phyloP scores from a whole-genome alignment of 2,329 filamentous ascomycete species.

The Diplodia mutila region DNA sequence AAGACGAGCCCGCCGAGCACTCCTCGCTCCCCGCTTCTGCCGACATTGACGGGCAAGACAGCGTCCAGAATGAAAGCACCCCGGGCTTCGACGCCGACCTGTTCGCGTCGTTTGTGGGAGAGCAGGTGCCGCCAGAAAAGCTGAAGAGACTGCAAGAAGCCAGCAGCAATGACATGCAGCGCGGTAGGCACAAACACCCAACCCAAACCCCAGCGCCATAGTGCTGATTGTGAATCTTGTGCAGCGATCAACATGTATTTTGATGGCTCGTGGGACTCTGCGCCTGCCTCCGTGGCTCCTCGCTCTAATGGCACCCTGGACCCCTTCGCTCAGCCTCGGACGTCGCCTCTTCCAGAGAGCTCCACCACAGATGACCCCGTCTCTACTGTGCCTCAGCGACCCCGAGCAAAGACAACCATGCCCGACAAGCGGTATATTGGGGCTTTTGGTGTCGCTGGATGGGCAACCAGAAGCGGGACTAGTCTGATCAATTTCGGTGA shows the following conservation, averaged over 20 bases:
- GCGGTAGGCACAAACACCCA: slow-evolving; percentile 37
- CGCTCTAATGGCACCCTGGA: slow-evolving; percentile 2
- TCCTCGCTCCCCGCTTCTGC: slow-evolving; percentile 32
- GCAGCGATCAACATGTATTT: slow-evolving; percentile 66
- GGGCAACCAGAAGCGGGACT: slow-evolving; percentile 83
- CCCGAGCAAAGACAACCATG: slow-evolving; percentile 42
- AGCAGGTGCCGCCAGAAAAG: slow-evolving; percentile 49
- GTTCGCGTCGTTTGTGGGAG: slow-evolving; percentile 63
- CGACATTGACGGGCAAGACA: slow-evolving; percentile 18
- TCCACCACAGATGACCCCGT: slow-evolving; percentile 29
- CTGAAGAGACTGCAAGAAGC: slow-evolving; percentile 54
- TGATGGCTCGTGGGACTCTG: slow-evolving; percentile 63
- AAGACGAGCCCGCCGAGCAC: slow-evolving; percentile 44
- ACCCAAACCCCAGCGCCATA: not conserved
- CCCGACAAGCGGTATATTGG: slow-evolving; percentile 77
- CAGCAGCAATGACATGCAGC: slow-evolving; percentile 59
- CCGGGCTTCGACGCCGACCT: slow-evolving; percentile 58
- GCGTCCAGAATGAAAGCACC: slow-evolving; percentile 27
- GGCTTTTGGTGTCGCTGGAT: slow-evolving; percentile 87
- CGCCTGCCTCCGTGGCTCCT: slow-evolving; percentile 4
- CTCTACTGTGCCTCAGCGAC: not conserved
- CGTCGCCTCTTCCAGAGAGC: slow-evolving; percentile 27
- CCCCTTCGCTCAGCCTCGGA: not conserved
- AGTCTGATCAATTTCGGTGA: slow-evolving; percentile 81
- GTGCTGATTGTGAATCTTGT: not conserved